These are phyloP conservation scores for Neostapfia colusana DNA, from an alignment of 176 grass and related monocot species.

Conservation along the genomic window DNA sequence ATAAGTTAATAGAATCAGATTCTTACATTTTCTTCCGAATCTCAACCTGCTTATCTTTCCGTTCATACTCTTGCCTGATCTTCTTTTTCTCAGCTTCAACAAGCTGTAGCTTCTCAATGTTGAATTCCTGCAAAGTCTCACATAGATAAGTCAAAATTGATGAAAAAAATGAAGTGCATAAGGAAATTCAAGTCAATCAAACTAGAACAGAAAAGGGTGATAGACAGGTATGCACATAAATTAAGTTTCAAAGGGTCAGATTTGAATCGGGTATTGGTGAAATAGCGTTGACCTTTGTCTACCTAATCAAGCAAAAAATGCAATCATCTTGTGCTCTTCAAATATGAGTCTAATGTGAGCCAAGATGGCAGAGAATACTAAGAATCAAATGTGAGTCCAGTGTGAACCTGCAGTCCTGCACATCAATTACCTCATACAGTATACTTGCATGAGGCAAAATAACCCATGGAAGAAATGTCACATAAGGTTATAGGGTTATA, in stretches of 20 bases:
- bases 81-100: slow-evolving; percentile 99
- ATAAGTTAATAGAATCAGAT: slow-evolving; percentile 10
- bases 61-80: slow-evolving; percentile 96
- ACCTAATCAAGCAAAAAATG: neutral
- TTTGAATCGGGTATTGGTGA: neutral
- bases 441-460: neutral
- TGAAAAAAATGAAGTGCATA: neutral
- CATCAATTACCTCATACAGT: neutral
- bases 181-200: slow-evolving; percentile 4
- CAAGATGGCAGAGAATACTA: neutral
- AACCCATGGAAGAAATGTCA: neutral
- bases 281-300: neutral
- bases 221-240: neutral
- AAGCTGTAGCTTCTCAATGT: slow-evolving; percentile 98
- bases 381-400: no score
- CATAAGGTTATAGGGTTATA: neutral
- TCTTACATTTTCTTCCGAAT: slow-evolving; percentile 95
- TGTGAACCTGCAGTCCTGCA: no score
- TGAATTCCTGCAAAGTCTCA: slow-evolving; percentile 72
- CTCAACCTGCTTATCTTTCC: slow-evolving; percentile 98
- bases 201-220: neutral
- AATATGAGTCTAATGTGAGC: neutral
- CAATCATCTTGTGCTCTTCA: neutral
- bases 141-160: slow-evolving; percentile 23
- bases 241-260: neutral